Evolutionary conservation across 2,329 filamentous ascomycete genomes (phyloP).

Genomic region (Ophiocordyceps robertsii): DNA sequence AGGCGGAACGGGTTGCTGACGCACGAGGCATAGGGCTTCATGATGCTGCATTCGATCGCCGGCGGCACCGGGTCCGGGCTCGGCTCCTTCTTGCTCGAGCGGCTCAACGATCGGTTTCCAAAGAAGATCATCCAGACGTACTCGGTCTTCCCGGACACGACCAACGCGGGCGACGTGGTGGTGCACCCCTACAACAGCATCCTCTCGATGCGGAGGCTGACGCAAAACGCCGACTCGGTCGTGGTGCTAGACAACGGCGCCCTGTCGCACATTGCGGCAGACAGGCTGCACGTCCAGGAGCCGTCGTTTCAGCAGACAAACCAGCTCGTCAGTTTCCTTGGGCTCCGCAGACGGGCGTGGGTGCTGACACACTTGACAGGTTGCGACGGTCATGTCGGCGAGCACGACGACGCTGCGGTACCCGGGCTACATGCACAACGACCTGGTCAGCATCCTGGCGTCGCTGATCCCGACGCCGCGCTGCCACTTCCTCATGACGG

Average conservation of each 20-base stretch:
- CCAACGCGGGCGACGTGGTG: constrained; percentile 76
- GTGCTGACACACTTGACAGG: constrained; percentile 23
- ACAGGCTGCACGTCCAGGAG: constrained; percentile 86
- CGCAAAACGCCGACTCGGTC: constrained; percentile 93
- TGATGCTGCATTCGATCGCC: constrained; percentile 96
- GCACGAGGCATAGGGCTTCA: constrained; percentile 54
- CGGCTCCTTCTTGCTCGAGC: constrained; percentile 85
- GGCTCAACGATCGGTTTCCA: constrained; percentile 92
- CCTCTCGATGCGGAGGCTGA: constrained; percentile 77
- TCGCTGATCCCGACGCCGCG: constrained; percentile 92
- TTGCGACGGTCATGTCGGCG: constrained; percentile 96
- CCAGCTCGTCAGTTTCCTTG: constrained; percentile 51
- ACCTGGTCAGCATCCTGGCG: constrained; percentile 91
- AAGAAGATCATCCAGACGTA: constrained; percentile 99
- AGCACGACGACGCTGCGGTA: constrained; percentile 94
- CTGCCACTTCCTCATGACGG: constrained; percentile 96
- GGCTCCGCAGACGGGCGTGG: not conserved
- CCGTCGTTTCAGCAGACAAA: constrained; percentile 97
- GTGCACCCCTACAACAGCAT: constrained; percentile 98
- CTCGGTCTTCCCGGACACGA: constrained; percentile 93
- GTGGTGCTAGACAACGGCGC: constrained; percentile 96
- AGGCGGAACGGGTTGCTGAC: not conserved
- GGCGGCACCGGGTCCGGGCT: constrained; percentile 94
- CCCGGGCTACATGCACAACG: constrained; percentile 99
- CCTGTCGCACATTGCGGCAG: constrained; percentile 82